Conservation (phyloP, 1,139 yeast genomes). For the Scheffersomyces parashehatae region DNA sequence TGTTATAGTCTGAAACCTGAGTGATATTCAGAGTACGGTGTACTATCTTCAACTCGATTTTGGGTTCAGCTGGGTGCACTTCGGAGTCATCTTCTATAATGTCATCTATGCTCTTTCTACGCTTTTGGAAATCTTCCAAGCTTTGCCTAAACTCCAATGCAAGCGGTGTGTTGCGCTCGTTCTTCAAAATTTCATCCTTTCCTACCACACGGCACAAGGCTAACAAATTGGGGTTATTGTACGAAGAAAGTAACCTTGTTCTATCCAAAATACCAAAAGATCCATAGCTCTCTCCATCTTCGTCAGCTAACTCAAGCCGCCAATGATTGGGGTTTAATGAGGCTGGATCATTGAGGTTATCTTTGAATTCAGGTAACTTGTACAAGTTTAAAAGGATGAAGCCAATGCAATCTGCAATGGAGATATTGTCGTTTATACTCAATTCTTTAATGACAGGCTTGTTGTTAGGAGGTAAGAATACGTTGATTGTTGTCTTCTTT, state of each 20-base stretch:
- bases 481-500: conserved; percentile 28
- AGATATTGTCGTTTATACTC: conserved; percentile 44
- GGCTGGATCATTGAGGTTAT: conserved; percentile 12
- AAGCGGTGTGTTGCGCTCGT: conserved; percentile 48
- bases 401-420: conserved; percentile 67
- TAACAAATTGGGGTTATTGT: conserved; percentile 65
- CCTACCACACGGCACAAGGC: conserved; percentile 53
- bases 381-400: conserved; percentile 45
- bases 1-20: conserved; percentile 1
- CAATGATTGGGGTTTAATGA: conserved; percentile 59
- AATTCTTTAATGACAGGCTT: conserved; percentile 32
- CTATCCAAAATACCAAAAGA: conserved; percentile 71
- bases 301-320: conserved; percentile 72
- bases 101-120: conserved; percentile 6
- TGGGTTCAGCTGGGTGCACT: neutral
- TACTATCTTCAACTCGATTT: conserved; percentile 1
- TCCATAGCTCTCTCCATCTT: conserved; percentile 78
- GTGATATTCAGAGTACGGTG: neutral
- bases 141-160: conserved; percentile 43
- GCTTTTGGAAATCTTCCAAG: conserved; percentile 14
- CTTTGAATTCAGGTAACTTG: conserved; percentile 19
- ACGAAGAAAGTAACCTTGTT: conserved; percentile 51
- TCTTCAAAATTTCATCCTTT: conserved; percentile 34
- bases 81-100: conserved; percentile 2
- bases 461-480: conserved; percentile 40